Evolutionary conservation across 805 yeast genomes (phyloP), one percentile per base, ranked within the genome.

Genomic region (Pichia eremophila): DNA sequence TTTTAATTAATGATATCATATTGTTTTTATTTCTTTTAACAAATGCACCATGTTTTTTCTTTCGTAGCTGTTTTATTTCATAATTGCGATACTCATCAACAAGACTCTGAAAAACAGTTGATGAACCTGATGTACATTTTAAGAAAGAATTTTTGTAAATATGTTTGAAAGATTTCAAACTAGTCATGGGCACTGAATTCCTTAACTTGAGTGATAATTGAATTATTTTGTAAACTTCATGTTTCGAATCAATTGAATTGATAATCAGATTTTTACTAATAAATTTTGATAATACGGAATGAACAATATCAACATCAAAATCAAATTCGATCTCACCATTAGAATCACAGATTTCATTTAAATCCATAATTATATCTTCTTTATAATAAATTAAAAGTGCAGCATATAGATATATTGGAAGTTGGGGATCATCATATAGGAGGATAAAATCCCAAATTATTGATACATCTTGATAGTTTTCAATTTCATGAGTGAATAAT

Each of bases 391-490:
- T 39, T 28, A 86, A 56, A 6, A 81, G 62, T 18, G 86, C 66
- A 1, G 74, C 75, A 61, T 85, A 89, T 17, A 88, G 58, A 51
- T 83, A 80, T 11, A 86, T 57, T 7, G 78, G 73, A 15, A 74
- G 65, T 2, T 71, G 56, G 46, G 85, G 74, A 0, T 85, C 77
- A 45, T 72, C 72, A 41, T 77, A 66, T 18, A 82, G 70, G 37
- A 89, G 65, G 8, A 83, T 68, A 46, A 74, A 76, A 60, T 87
- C 95, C 77, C 93, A 86, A 4, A 91, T 63, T 4, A 72, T 63
- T 47, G 78, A 69, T 8, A 85, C 64, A 29, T 77, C 74, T 12
- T 66, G 66, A 43, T 74, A 65, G 34, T 72, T 69, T 40, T 69
- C 65, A 18, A 77, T 53, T 50, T 87, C 89, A 65, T 90, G 97